Evolutionary conservation across 352 stramenopile species (phyloP).

Genomic region (Phytophthora brassicae): DNA sequence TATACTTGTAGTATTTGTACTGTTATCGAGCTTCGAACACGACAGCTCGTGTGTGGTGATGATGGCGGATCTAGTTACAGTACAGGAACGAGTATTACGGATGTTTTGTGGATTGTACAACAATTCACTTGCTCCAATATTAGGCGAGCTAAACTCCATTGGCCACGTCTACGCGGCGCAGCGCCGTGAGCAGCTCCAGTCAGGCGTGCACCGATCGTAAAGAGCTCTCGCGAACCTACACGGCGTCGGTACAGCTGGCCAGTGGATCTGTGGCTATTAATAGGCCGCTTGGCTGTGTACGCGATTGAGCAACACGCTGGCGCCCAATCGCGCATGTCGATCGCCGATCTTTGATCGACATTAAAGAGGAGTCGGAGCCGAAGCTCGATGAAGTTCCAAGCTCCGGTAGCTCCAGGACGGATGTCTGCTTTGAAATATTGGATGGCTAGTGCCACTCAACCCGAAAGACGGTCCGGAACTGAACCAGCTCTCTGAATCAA

Average conservation of each 20-base stretch:
- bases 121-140: neutral
- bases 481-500: constrained; percentile 36
- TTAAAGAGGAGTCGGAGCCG: constrained; percentile 17
- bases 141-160: neutral
- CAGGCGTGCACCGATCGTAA: constrained; percentile 5
- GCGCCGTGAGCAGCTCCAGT: constrained; percentile 3
- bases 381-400: constrained; percentile 8
- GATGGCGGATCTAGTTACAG: neutral
- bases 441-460: constrained; percentile 1
- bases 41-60: too few species aligned
- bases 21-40: neutral
- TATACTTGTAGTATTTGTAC: too few species aligned
- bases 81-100: neutral
- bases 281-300: constrained; percentile 18
- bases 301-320: constrained; percentile 16
- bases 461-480: constrained; percentile 11
- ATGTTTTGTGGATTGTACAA: neutral
- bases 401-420: neutral
- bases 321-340: constrained; percentile 12
- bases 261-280: constrained; percentile 9
- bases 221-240: constrained; percentile 19
- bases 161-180: constrained; percentile 3
- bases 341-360: constrained; percentile 16
- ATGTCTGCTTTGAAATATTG: constrained; percentile 14
- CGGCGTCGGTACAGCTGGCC: constrained; percentile 5